These are phyloP conservation scores for Insectozyma bohioensis DNA, from an alignment of 1,139 yeast genomes.

Conservation along the genomic window DNA sequence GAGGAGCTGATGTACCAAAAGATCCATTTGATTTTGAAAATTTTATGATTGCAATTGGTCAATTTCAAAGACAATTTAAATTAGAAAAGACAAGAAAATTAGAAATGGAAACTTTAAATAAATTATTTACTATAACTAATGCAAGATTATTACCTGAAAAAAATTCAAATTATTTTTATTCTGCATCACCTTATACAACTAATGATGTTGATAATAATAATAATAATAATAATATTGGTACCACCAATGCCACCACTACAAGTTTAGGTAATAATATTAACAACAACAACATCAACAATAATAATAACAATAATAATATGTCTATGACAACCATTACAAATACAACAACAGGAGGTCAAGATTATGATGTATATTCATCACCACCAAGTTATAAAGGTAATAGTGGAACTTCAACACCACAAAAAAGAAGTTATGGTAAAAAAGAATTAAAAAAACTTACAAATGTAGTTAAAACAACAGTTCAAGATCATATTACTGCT, in stretches of 20 bases:
- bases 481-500: constrained; percentile 56
- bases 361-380: constrained; percentile 1
- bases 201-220: constrained; percentile 6
- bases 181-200: constrained; percentile 9
- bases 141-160: constrained; percentile 37
- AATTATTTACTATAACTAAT: constrained; percentile 59
- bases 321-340: too few species aligned
- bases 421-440: constrained; percentile 35
- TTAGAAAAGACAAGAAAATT: constrained; percentile 57
- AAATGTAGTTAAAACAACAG: constrained; percentile 69
- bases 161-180: constrained; percentile 15
- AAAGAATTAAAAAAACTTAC: constrained; percentile 61
- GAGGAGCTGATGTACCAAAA: constrained; percentile 78
- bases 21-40: constrained; percentile 81
- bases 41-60: constrained; percentile 58
- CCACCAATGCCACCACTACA: constrained; percentile 2
- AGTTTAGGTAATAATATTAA: too few species aligned
- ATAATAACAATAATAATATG: too few species aligned
- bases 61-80: constrained; percentile 60
- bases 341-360: too few species aligned
- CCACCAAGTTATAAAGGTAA: constrained; percentile 1
- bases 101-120: constrained; percentile 62
- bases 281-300: too few species aligned
- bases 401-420: constrained; percentile 14
- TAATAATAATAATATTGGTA: constrained; percentile 8